Evolutionary conservation across 2,329 filamentous ascomycete genomes (phyloP).

Genomic region (Cladorrhinum sp.): DNA sequence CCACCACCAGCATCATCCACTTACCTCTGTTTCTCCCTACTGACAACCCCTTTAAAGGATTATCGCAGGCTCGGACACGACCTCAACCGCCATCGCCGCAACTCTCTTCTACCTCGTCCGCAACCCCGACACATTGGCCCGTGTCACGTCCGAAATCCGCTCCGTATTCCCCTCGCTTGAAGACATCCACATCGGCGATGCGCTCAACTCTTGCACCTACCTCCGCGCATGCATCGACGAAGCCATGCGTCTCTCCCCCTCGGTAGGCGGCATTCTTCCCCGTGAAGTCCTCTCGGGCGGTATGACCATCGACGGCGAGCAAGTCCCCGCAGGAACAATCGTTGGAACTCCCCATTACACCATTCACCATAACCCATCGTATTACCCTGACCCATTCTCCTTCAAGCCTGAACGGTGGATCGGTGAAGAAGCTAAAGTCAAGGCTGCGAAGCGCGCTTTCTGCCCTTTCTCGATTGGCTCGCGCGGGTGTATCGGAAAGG

Average conservation of each 20-base stretch:
- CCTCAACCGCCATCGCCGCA: conserved; percentile 63
- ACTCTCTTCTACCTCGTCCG: conserved; percentile 62
- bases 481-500: conserved; percentile 70
- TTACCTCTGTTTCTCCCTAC: neutral
- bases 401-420: conserved; percentile 67
- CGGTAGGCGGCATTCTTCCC: conserved; percentile 58
- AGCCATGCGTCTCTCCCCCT: conserved; percentile 61
- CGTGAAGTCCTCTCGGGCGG: conserved; percentile 58
- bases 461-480: conserved; percentile 71
- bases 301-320: conserved; percentile 50
- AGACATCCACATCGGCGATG: conserved; percentile 52
- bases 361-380: conserved; percentile 63
- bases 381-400: conserved; percentile 57
- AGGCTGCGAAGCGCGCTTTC: conserved; percentile 63
- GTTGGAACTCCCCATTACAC: conserved; percentile 66
- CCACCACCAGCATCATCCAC: neutral
- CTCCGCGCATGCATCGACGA: conserved; percentile 64
- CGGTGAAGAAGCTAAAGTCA: conserved; percentile 50
- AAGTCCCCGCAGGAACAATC: conserved; percentile 57
- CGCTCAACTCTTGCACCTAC: conserved; percentile 52
- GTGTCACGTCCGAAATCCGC: conserved; percentile 51
- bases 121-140: conserved; percentile 45
- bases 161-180: conserved; percentile 48
- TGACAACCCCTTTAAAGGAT: conserved; percentile 41
- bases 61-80: conserved; percentile 70